Percentiles rank a stretch among this genome's conserved stretches.
Evolutionary conservation across 805 yeast species (phyloP).

Genomic region (Metschnikowia orientalis): DNA sequence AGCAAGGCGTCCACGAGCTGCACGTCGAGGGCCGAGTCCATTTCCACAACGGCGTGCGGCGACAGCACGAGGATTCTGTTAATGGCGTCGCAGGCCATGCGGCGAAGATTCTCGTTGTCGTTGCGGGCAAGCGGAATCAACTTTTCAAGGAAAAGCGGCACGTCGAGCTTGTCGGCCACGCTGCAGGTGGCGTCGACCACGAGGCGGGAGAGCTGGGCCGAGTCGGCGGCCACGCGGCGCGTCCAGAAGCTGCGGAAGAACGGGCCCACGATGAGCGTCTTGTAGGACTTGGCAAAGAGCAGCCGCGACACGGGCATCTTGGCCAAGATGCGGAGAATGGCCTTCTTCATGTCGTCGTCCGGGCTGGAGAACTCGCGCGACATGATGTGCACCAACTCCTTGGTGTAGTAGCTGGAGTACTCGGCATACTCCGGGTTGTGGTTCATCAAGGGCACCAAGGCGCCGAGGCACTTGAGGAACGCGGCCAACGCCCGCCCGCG

Average conservation of each 20-base stretch:
- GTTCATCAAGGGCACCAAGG: slow-evolving; percentile 80
- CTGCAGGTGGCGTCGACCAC: slow-evolving; percentile 71
- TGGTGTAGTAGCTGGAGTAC: slow-evolving; percentile 71
- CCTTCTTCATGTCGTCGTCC: slow-evolving; percentile 80
- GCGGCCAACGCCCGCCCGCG: slow-evolving; percentile 76
- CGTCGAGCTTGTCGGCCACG: slow-evolving; percentile 66
- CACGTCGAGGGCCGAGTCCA: slow-evolving; percentile 59
- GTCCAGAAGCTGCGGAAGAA: slow-evolving; percentile 78
- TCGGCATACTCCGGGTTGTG: slow-evolving; percentile 49
- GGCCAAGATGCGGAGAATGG: slow-evolving; percentile 64
- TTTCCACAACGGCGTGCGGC: slow-evolving; percentile 41
- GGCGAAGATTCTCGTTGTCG: slow-evolving; percentile 74
- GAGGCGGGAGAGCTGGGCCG: slow-evolving; percentile 44
- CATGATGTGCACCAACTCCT: slow-evolving; percentile 64
- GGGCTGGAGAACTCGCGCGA: slow-evolving; percentile 72
- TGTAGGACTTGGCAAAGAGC: slow-evolving; percentile 46
- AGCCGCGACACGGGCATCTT: slow-evolving; percentile 61
- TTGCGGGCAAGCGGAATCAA: slow-evolving; percentile 65
- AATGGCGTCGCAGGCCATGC: slow-evolving; percentile 72
- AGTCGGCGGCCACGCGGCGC: slow-evolving; percentile 71
- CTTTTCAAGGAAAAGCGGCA: slow-evolving; percentile 52
- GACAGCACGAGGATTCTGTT: slow-evolving; percentile 46
- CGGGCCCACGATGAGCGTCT: slow-evolving; percentile 47
- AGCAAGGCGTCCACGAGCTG: slow-evolving; percentile 75
- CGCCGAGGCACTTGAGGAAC: slow-evolving; percentile 72